phyloP scores from a whole-genome alignment of 1,284 basidiomycete species.

The Ganoderma sp. region DNA sequence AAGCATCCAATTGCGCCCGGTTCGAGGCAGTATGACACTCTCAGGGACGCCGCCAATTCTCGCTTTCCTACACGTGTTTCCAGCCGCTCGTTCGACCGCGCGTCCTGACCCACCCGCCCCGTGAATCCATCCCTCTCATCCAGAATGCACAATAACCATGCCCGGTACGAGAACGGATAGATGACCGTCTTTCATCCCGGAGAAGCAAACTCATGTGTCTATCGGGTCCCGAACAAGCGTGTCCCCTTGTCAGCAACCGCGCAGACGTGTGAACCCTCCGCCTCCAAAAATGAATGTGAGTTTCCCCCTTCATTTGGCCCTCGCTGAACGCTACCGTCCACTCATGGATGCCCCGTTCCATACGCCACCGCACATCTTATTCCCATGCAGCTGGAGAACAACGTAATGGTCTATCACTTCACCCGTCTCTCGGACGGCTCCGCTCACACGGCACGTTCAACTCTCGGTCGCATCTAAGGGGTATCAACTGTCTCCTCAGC shows the following conservation, averaged over 20 bases:
- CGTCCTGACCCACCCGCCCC: slow-evolving; percentile 5
- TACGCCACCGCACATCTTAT: slow-evolving; percentile 5
- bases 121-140: neutral
- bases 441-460: slow-evolving; percentile 25
- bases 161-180: neutral
- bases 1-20: slow-evolving; percentile 10
- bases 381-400: slow-evolving; percentile 18
- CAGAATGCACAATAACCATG: slow-evolving; percentile 1
- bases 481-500: slow-evolving; percentile 3
- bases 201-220: neutral
- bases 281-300: slow-evolving; percentile 23
- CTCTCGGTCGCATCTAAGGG: slow-evolving; percentile 3
- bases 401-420: slow-evolving; percentile 23
- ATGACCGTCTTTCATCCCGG: neutral
- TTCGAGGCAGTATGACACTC: slow-evolving; percentile 18
- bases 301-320: slow-evolving; percentile 19
- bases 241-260: slow-evolving; percentile 27
- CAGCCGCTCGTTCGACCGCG: slow-evolving; percentile 16
- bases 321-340: slow-evolving; percentile 19
- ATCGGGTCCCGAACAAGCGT: slow-evolving; percentile 4
- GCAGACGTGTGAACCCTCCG: slow-evolving; percentile 25
- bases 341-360: slow-evolving; percentile 14
- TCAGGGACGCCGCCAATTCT: neutral
- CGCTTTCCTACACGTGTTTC: neutral
- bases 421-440: slow-evolving; percentile 5